Evolutionary conservation across 176 grass and related monocot genomes (phyloP), one percentile per base, ranked within the genome.

Genomic region (Triticum timopheevii): DNA sequence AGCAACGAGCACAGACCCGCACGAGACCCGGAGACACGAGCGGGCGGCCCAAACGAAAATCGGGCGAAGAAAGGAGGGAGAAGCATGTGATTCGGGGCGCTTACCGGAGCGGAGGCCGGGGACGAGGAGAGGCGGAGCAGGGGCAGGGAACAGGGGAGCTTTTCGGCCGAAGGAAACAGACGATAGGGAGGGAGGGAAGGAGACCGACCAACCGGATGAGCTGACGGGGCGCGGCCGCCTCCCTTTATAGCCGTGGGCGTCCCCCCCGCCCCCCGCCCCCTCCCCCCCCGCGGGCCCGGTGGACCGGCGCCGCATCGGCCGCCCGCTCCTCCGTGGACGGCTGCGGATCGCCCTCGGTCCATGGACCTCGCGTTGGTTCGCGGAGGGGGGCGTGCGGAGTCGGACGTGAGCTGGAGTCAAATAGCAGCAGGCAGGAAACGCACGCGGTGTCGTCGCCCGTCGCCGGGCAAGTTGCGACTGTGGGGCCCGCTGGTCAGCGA

Each of bases 221-320:
- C 47, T 49, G 80, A 52, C 80, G 66, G 65, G 49, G 33, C 28
- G 13, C 10, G 61, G 44, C 38, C 28, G 25, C 33, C 13, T 82
- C 31, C 12, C 69, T 86, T 83, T 83, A 86, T 86, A 82, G 79
- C 88, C 35, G 69, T 71, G 38, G 19, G 68, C 78, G 83, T 86
- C 78, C 49, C 81, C 50, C 16, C 28, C 25, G 0, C 34, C 34
- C 77, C 38, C 10, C 83, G 24, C 0, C 25, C 82, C 49, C 81
- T 38, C 16, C 38, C 34, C 34, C 77, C 38, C 10, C 83, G 25
- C 0, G 69, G 23, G 40, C 23, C 47, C 15, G 3, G 27, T 77
- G 9, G 27, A 77, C 74, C 74, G 2, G 2, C 9, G 45, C 27
- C 16, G 27, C 8, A 56, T 77, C 47, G 16, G 11, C 74, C 74